Conservation (phyloP, 2,329 filamentous ascomycete species). For the Boeremia lycopersici region DNA sequence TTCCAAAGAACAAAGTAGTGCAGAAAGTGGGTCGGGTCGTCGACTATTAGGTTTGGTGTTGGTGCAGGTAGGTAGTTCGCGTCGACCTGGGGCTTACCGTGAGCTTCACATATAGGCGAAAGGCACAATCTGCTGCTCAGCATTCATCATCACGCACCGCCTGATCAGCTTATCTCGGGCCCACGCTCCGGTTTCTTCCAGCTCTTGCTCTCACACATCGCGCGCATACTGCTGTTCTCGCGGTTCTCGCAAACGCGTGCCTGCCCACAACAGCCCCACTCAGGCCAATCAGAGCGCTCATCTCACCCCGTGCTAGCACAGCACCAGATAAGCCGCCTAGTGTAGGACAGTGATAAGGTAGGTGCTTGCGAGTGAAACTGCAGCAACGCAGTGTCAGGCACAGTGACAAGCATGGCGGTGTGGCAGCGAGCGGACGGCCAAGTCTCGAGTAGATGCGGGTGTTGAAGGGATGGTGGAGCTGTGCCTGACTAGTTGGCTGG, state of each 20-base stretch:
- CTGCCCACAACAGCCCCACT: constrained; percentile 22
- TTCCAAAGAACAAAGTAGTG: constrained; percentile 20
- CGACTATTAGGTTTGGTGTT: constrained; percentile 1
- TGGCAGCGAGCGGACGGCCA: constrained; percentile 1
- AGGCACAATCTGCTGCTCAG: constrained; percentile 11
- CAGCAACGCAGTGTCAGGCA: constrained; percentile 13
- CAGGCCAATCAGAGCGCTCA: constrained; percentile 33
- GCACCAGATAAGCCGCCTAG: constrained; percentile 13
- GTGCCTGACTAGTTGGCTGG: constrained; percentile 9
- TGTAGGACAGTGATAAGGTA: constrained; percentile 14
- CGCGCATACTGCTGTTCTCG: constrained; percentile 14
- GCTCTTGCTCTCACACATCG: constrained; percentile 14
- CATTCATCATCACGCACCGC: constrained; percentile 27
- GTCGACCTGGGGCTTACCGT: constrained; percentile 8
- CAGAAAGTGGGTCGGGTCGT: constrained; percentile 27
- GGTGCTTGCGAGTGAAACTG: constrained; percentile 16
- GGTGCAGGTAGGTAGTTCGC: constrained; percentile 3
- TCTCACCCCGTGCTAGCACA: constrained; percentile 6
- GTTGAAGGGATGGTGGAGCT: constrained; percentile 16
- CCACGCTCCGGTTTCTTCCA: constrained; percentile 21
- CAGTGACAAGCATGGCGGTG: constrained; percentile 18
- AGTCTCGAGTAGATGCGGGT: constrained; percentile 1
- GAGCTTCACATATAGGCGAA: constrained; percentile 15
- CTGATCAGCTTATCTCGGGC: constrained; percentile 23
- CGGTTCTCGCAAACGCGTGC: constrained; percentile 22